Evolutionary conservation across 441 rosid species (phyloP), one percentile per base, ranked within the genome.

Genomic region (Aleurites moluccanus): DNA sequence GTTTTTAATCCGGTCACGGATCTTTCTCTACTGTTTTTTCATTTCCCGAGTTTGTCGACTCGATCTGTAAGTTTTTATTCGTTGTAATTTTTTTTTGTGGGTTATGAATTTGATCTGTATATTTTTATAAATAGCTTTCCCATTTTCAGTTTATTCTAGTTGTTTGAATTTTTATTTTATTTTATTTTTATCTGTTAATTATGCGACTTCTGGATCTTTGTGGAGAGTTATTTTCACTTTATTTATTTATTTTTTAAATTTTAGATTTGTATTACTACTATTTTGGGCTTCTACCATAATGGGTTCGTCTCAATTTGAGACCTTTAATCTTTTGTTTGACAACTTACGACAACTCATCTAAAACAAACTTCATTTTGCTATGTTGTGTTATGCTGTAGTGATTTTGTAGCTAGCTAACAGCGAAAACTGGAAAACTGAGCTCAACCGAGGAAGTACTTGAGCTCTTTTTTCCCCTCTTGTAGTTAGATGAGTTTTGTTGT

Each of bases 41-140:
- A 4, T 21, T 8, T 10, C 40, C 53, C 4, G 38, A 15, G 5
- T 45, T 68, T 65, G 25, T 73, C 72, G 18, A 42, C 57, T 73
- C 25, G 67, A 72, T 79, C 72, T 80, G 85, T 86, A 82, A 73
- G 75, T 73, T 44, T 13, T 42, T 62, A 42, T 30, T 45, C 10
- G 20, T 64, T 6, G 6, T 23, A 3, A 20, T 33, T 23, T 23
- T 40, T 16, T n/a, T 2, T 20, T 30, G 6, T 47, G 21, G 11
- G 10, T 64, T 42, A 13, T 70, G 64, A 57, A 40, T 53, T 42
- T 70, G 40, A 59, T 70, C 74, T 70, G n/a, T 16, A 44, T 1
- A 30, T 30, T 30, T 62, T 35, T 13, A 18, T 62, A 2, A 18
- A 8, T 25, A 50, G 23, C 27, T 50, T 68, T 33, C 42, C 49